Conservation (phyloP, 345 rosid genomes). For the Carallia brachiata region DNA sequence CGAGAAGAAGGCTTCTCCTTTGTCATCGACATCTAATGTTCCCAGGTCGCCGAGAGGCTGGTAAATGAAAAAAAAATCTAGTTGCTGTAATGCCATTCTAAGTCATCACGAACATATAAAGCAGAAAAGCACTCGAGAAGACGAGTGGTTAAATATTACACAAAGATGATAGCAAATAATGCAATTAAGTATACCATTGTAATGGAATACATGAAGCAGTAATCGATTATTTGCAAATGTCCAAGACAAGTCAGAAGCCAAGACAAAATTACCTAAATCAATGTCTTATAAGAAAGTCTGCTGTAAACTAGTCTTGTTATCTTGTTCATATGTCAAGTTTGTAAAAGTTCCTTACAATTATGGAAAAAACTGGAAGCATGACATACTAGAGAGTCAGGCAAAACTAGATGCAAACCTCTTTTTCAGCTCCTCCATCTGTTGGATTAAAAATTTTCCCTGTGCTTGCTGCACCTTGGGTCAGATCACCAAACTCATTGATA, state of each 20-base stretch:
- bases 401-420: conserved; percentile 46
- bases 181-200: too few relatives aligned
- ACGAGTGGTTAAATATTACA: too few relatives aligned
- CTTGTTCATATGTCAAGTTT: too few relatives aligned
- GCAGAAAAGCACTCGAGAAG: neutral
- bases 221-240: too few relatives aligned
- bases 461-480: conserved; percentile 83
- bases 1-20: conserved; percentile 70
- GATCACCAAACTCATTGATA: conserved; percentile 91
- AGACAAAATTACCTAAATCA: too few relatives aligned
- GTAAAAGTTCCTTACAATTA: too few relatives aligned
- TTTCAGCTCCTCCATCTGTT: conserved; percentile 28
- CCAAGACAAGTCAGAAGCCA: too few relatives aligned
- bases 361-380: too few relatives aligned
- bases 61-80: conserved; percentile 8
- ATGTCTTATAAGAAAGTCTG: too few relatives aligned
- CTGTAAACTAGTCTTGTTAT: too few relatives aligned
- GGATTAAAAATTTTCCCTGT: conserved; percentile 77
- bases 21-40: conserved; percentile 65
- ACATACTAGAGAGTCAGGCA: neutral
- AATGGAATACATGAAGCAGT: too few relatives aligned
- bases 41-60: conserved; percentile 97
- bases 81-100: conserved; percentile 1
- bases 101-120: neutral
- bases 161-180: neutral